phyloP scores from a whole-genome alignment of 768 basidiomycete species.

The Rossbeevera mucosa region DNA sequence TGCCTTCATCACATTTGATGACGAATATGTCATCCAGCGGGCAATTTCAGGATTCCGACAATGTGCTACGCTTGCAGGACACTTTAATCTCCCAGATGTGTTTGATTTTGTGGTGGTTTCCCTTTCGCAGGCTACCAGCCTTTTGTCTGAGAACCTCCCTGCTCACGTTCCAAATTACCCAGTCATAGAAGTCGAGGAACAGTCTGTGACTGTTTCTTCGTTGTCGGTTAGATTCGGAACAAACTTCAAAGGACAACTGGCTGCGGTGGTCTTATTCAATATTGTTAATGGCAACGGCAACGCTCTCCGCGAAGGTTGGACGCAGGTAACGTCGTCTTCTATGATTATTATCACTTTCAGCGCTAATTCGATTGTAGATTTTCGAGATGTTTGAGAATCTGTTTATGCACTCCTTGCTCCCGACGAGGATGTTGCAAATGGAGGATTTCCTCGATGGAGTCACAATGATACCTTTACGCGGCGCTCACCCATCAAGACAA shows the following conservation, averaged over 20 bases:
- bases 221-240: conserved; percentile 92
- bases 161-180: conserved; percentile 79
- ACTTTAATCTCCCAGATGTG: conserved; percentile 87
- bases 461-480: conserved; percentile 85
- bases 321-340: conserved; percentile 49
- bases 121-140: conserved; percentile 85
- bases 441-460: conserved; percentile 97
- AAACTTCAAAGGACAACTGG: conserved; percentile 91
- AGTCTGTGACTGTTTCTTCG: conserved; percentile 85
- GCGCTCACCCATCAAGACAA: conserved; percentile 59
- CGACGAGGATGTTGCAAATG: conserved; percentile 89
- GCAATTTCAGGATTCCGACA: conserved; percentile 96
- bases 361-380: conserved; percentile 47
- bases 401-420: conserved; percentile 90
- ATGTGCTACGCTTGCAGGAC: conserved; percentile 88
- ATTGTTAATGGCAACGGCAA: conserved; percentile 96
- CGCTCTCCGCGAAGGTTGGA: conserved; percentile 93
- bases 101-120: conserved; percentile 96
- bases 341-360: neutral
- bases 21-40: conserved; percentile 93
- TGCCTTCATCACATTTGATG: conserved; percentile 93
- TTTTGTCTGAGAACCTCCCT: conserved; percentile 71
- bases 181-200: conserved; percentile 83
- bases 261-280: conserved; percentile 95
- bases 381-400: conserved; percentile 98